Conservation (phyloP, 768 basidiomycete species). For the Boletus tylopilopsis region DNA sequence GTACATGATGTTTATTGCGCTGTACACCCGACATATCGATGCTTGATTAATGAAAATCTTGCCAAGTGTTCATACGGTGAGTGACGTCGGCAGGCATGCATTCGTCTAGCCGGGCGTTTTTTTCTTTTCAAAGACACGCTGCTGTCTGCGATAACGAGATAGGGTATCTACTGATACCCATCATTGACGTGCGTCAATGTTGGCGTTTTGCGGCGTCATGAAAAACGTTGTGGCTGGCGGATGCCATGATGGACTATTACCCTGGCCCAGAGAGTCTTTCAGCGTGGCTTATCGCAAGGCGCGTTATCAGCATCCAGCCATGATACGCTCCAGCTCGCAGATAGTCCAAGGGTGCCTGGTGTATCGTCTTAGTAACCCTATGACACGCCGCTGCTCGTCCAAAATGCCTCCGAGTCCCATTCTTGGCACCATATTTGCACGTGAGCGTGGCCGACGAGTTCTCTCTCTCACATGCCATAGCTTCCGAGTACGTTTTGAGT, state of each 20-base stretch:
- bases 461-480: too few species aligned
- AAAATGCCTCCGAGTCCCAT: too few species aligned
- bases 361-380: neutral
- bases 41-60: slow-evolving; percentile 13
- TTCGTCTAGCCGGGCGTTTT: neutral
- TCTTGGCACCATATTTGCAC: too few species aligned
- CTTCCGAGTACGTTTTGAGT: too few species aligned
- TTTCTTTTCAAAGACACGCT: slow-evolving; percentile 3
- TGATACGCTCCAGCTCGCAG: too few species aligned
- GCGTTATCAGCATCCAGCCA: too few species aligned
- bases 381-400: too few species aligned
- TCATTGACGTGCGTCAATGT: neutral
- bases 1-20: neutral
- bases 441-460: too few species aligned
- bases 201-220: too few species aligned
- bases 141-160: neutral
- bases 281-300: neutral
- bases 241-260: neutral
- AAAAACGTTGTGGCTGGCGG: too few species aligned
- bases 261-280: neutral
- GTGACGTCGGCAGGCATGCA: too few species aligned
- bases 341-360: neutral
- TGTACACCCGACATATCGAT: neutral
- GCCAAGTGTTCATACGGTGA: neutral
- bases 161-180: neutral